These are phyloP conservation scores for Cyathus striatus DNA, from an alignment of 768 basidiomycete species.

Conservation along the genomic window DNA sequence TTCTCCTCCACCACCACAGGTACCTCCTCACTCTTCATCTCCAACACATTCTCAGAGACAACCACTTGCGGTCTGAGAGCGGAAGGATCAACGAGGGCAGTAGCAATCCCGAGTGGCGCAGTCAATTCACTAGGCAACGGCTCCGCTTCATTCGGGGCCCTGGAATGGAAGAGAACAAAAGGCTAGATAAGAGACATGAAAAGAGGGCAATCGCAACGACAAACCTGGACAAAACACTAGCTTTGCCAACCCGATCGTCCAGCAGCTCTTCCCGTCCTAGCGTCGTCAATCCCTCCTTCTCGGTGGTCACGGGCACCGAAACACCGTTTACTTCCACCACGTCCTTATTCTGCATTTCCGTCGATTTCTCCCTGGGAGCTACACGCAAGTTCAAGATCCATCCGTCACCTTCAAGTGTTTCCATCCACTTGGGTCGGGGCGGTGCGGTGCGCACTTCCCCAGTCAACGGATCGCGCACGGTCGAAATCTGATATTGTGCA, in stretches of 20 bases:
- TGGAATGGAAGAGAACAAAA: constrained; percentile 16
- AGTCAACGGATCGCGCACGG: constrained; percentile 78
- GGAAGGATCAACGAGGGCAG: constrained; percentile 47
- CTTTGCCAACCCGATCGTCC: constrained; percentile 62
- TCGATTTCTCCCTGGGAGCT: constrained; percentile 29
- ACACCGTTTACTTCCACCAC: constrained; percentile 36
- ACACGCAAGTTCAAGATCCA: constrained; percentile 52
- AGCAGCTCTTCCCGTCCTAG: constrained; percentile 75
- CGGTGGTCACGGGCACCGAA: constrained; percentile 58
- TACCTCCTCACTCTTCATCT: constrained; percentile 15
- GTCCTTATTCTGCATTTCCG: constrained; percentile 17
- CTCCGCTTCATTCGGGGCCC: constrained; percentile 52
- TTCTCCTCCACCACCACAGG: constrained; percentile 11
- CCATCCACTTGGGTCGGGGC: constrained; percentile 70
- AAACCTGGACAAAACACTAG: constrained; percentile 66
- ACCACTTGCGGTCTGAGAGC: no score
- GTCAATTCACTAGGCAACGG: constrained; percentile 56
- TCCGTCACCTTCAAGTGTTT: constrained; percentile 33
- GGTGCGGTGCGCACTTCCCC: constrained; percentile 58
- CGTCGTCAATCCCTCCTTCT: constrained; percentile 72
- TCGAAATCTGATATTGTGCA: constrained; percentile 70
- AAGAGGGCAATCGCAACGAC: constrained; percentile 10
- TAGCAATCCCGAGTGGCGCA: constrained; percentile 55
- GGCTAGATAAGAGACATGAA: constrained; percentile 1
- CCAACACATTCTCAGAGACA: constrained; percentile 8